Conservation (phyloP, 805 yeast species). For the Kodamaea laetipori region DNA sequence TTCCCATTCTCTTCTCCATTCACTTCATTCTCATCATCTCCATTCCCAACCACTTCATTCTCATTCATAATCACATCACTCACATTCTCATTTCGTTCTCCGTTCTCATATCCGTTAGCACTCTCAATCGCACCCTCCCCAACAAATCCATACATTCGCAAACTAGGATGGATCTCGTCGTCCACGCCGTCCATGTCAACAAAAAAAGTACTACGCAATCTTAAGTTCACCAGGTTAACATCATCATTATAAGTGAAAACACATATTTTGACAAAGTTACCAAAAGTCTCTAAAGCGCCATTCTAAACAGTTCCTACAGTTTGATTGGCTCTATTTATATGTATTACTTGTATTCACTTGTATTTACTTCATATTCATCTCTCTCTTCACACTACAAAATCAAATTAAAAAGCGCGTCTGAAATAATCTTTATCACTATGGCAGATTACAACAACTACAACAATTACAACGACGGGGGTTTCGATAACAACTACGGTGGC, state of each 20-base stretch:
- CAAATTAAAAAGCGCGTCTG: no score
- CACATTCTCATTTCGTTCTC: no score
- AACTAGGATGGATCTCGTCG: slow-evolving; percentile 10
- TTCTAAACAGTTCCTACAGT: no score
- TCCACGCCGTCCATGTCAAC: not conserved
- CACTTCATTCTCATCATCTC: not conserved
- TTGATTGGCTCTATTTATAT: no score
- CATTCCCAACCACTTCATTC: not conserved
- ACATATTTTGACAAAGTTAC: no score
- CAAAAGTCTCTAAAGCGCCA: no score
- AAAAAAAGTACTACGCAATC: slow-evolving; percentile 1
- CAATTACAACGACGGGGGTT: slow-evolving; percentile 12
- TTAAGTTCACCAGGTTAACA: slow-evolving; percentile 1
- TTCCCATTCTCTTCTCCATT: not conserved
- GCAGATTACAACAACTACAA: slow-evolving; percentile 10
- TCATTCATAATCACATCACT: no score
- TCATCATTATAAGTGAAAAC: no score
- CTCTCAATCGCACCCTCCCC: not conserved
- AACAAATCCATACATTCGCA: slow-evolving; percentile 6
- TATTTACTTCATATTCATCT: no score
- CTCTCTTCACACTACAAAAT: no score
- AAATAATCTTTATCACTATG: slow-evolving; percentile 2
- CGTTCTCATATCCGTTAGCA: not conserved
- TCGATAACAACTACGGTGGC: slow-evolving; percentile 11
- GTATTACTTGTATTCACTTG: no score